These are phyloP conservation scores for Candida gigantensis DNA, from an alignment of 1,139 yeast genomes.

Conservation along the genomic window DNA sequence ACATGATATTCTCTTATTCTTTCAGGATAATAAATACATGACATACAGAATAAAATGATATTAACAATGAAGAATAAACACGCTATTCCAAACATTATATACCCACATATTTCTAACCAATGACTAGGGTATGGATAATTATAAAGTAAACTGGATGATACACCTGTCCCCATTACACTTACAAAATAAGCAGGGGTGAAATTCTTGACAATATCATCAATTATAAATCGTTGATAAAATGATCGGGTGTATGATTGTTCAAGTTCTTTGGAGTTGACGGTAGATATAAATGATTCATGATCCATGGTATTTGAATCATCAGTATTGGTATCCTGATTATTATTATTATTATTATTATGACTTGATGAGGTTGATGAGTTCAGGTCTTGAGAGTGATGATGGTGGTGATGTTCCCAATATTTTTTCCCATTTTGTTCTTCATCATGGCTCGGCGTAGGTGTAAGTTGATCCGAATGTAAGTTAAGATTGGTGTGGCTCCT, in stretches of 20 bases:
- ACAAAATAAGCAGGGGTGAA: slow-evolving; percentile 68
- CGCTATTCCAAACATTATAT: slow-evolving; percentile 57
- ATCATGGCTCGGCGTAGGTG: no score
- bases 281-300: slow-evolving; percentile 11
- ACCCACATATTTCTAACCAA: slow-evolving; percentile 62
- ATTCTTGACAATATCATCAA: slow-evolving; percentile 23
- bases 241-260: slow-evolving; percentile 2
- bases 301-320: slow-evolving; percentile 10
- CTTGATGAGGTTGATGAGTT: background rate
- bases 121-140: slow-evolving; percentile 62
- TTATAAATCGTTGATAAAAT: slow-evolving; percentile 12
- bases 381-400: no score
- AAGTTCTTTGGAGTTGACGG: slow-evolving; percentile 6
- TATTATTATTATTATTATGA: background rate
- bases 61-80: slow-evolving; percentile 47
- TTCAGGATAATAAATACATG: slow-evolving; percentile 36
- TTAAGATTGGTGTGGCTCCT: no score
- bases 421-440: no score
- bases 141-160: slow-evolving; percentile 59
- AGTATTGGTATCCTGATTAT: background rate
- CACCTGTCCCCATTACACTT: slow-evolving; percentile 84
- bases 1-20: slow-evolving; percentile 36
- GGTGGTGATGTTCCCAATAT: no score
- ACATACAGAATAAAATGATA: slow-evolving; percentile 14
- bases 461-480: no score